Base-by-base conservation (phyloP, 352 stramenopile species). In the Phytophthora hybrid region DNA sequence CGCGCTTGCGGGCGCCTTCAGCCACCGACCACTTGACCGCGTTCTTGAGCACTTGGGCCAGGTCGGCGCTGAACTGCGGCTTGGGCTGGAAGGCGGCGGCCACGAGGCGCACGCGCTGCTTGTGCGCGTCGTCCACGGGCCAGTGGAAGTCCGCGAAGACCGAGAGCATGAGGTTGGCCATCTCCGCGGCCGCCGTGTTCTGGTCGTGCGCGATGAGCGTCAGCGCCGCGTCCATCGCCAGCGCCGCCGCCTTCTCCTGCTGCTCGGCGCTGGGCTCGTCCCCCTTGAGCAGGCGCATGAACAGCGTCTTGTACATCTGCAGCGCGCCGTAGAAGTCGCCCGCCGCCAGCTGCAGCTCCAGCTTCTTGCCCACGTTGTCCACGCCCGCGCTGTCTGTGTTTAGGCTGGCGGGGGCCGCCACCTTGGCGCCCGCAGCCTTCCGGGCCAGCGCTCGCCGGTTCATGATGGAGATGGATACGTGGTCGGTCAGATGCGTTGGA, bases 301-400 rank as follows among this genome's bases (percentile, higher is more conserved):
- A 96, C 18, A 97, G 80, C 70, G 89, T 96, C 84, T 96, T 95
- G 84, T 97, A 97, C 88, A 96, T 93, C 71, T 97, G 91, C 68
- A 97, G 68, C 61, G 91, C 91, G 59, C 90, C 88, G 74, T 97
- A 97, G 65, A 88, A 93, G 63, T 97, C 88, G 16, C 88, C 88
- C n/a, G 83, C 78, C 46, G 61, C 77, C 46, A 96, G 79, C 78
- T 94, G 87, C 61, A 71, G 71, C 67, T 93, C 80, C 23, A 97
- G 76, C 61, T 96, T 96, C 60, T 89, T 83, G 18, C 70, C 83
- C 32, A 96, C 89, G 59, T 94, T 95, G 57, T 93, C 86, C 53
- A 93, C 81, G 11, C 86, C 87, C 1, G 72, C 78, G n/a, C 74
- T 57, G 34, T 92, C 84, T 14, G 63, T 60, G n/a, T 73, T 71